phyloP scores from a whole-genome alignment of 129 eudicot species.

The Mikania micrantha region DNA sequence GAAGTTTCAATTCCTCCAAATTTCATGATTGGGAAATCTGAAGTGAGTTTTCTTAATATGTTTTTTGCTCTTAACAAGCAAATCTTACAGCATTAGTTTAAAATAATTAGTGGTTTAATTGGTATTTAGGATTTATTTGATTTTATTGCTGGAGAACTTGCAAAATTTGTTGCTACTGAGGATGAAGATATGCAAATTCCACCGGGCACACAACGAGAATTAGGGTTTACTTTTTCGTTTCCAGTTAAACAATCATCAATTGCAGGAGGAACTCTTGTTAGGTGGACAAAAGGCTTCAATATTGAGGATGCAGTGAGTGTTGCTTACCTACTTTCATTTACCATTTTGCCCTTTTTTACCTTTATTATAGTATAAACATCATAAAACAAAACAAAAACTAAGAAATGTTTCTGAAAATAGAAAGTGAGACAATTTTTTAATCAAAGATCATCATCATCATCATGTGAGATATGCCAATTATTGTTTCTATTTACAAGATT shows the following conservation, averaged over 20 bases:
- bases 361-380: neutral
- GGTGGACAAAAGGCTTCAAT: conserved; percentile 93
- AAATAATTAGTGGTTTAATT: neutral
- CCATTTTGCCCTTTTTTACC: neutral
- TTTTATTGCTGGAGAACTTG: conserved; percentile 82
- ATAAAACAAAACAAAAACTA: neutral
- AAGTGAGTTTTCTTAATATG: conserved; percentile 42
- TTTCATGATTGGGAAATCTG: conserved; percentile 75
- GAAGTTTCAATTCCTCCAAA: conserved; percentile 84
- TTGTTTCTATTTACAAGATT: neutral
- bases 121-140: conserved; percentile 59
- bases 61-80: neutral
- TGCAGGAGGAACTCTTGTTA: conserved; percentile 75
- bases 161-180: conserved; percentile 82
- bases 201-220: conserved; percentile 77
- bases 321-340: conserved; percentile 1
- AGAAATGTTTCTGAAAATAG: neutral
- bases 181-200: conserved; percentile 64
- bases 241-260: conserved; percentile 85
- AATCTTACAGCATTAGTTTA: neutral
- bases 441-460: neutral
- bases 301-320: conserved; percentile 71
- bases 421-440: neutral
- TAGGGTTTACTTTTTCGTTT: conserved; percentile 95
- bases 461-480: neutral